Conservation (phyloP, 2,329 filamentous ascomycete genomes). For the Aspergillus chevalieri region DNA sequence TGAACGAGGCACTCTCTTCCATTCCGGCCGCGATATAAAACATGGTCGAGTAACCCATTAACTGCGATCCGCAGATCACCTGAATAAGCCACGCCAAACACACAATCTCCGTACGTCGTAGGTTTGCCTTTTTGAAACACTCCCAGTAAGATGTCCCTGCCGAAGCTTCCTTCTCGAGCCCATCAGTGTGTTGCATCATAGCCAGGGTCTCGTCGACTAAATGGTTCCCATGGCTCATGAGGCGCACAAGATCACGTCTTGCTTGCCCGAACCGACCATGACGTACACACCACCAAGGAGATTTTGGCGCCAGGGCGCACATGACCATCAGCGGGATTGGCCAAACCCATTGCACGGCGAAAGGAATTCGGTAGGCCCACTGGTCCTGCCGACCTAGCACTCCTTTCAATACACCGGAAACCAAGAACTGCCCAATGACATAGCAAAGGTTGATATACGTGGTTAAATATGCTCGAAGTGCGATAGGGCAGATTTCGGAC, state of each 20-base stretch:
- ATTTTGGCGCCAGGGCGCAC: conserved; percentile 45
- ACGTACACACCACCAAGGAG: conserved; percentile 48
- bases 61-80: conserved; percentile 57
- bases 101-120: conserved; percentile 69
- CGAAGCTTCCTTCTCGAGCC: conserved; percentile 70
- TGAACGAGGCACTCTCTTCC: conserved; percentile 47
- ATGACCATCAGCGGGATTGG: conserved; percentile 45
- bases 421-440: conserved; percentile 47
- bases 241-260: conserved; percentile 35
- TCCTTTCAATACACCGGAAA: conserved; percentile 46
- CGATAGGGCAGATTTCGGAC: conserved; percentile 43
- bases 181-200: conserved; percentile 89
- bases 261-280: conserved; percentile 43
- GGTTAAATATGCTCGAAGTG: conserved; percentile 40
- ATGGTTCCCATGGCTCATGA: conserved; percentile 47
- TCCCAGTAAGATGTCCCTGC: conserved; percentile 68
- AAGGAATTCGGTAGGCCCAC: conserved; percentile 50
- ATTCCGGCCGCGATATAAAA: conserved; percentile 39
- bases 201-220: conserved; percentile 75
- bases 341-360: conserved; percentile 51
- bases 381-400: conserved; percentile 42
- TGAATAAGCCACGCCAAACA: conserved; percentile 62
- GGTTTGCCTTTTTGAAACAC: conserved; percentile 74
- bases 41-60: conserved; percentile 60
- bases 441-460: conserved; percentile 44